These are phyloP conservation scores for Boletus patriciae DNA, from an alignment of 768 basidiomycete species.

Conservation along the genomic window DNA sequence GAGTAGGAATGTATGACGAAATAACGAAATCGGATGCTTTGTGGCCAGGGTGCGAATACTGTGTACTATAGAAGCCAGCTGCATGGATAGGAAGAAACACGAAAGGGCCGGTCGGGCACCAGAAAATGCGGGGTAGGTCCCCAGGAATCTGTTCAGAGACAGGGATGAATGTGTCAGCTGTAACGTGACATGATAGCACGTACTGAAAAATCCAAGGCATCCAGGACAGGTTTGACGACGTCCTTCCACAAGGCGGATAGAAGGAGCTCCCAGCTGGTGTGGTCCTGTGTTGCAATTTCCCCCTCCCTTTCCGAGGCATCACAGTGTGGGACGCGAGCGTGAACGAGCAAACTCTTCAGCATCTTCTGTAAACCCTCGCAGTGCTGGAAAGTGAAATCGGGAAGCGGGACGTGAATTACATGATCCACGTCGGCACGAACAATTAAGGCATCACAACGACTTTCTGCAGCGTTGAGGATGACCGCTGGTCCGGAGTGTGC, in stretches of 20 bases:
- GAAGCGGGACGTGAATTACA: conserved; percentile 6
- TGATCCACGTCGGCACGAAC: not conserved
- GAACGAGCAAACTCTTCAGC: not conserved
- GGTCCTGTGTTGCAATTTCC: not conserved
- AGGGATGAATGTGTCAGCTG: not conserved
- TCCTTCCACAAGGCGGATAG: too few relatives aligned
- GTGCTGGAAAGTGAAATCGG: not conserved
- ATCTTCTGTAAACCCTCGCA: not conserved
- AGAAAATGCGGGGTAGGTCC: too few relatives aligned
- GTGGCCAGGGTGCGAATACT: too few relatives aligned
- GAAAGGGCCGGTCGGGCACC: too few relatives aligned
- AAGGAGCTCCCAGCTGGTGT: too few relatives aligned
- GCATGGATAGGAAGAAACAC: too few relatives aligned
- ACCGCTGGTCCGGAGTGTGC: not conserved
- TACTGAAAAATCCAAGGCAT: not conserved
- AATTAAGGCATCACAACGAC: conserved; percentile 34
- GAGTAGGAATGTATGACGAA: too few relatives aligned
- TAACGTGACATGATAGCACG: not conserved
- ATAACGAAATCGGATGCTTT: too few relatives aligned
- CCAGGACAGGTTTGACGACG: not conserved
- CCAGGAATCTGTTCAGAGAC: not conserved
- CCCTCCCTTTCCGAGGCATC: not conserved
- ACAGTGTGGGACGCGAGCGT: not conserved
- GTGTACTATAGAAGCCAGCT: too few relatives aligned
- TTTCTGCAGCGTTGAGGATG: not conserved